Base-by-base conservation (phyloP, 208 protist genomes). In the Trichomonas vaginalis region DNA sequence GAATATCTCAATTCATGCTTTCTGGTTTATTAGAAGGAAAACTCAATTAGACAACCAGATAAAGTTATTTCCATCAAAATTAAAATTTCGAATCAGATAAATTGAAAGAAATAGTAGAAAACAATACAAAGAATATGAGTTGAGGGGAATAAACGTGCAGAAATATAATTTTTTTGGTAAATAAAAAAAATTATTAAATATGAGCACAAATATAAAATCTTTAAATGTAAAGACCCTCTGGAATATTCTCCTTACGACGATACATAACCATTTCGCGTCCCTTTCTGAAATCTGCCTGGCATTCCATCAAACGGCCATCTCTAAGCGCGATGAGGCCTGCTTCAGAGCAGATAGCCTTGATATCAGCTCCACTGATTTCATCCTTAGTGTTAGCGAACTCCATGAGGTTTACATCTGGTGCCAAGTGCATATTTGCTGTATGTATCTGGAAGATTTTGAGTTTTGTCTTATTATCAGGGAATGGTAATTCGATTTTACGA, bases 311-410 rank as follows among this genome's bases (percentile, higher is more conserved):
- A 96, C 99, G 97, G 40, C 99, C 97, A 96, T 99, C 99, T 95
- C 99, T 98, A 47, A 99, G 97, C 8, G 99, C 99, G 6, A 99
- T 97, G 9, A 99, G 97, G 95, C 99, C 99, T 17, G 99, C 99
- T 97, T 99, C 99, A 17, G 99, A 99, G 97, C 99, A 99, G 95
- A 99, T 99, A 39, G 99, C 99, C 97, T 99, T 99, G 96, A 99
- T 99, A 97, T 99, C 99, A 37, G 99, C 99, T 46, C 99, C 99
- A 87, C 98, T 99, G 80, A 99, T 98, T 96, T 99, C 98, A 96
- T 99, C 99, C 97, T 99, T 99, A n/a, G 99, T 98, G 97, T 99
- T 99, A 95, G 99, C 98, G 96, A 99, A 99, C 97, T 99, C 99
- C 39, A 99, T 98, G 21, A 99, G 97, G 96, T 99, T 98, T 9